phyloP scores from a whole-genome alignment of 768 basidiomycete species.

The Podaxis sp. region DNA sequence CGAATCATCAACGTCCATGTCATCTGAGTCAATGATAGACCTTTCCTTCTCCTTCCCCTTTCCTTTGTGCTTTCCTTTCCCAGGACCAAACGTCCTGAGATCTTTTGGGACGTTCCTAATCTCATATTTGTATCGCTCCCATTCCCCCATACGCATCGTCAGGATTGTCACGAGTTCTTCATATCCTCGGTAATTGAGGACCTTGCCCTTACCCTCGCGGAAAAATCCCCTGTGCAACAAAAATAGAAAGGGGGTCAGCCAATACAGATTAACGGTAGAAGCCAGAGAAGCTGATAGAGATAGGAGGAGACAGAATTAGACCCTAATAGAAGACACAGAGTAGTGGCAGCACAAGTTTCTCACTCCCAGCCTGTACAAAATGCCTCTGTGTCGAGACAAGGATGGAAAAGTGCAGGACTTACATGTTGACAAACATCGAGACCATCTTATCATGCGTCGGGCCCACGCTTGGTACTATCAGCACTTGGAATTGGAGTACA shows the following conservation, averaged over 20 bases:
- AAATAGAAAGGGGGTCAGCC: neutral
- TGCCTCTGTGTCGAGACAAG: neutral
- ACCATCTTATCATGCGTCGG: neutral
- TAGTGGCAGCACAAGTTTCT: neutral
- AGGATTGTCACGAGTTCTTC: neutral
- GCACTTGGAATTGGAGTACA: neutral
- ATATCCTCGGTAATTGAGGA: slow-evolving; percentile 1
- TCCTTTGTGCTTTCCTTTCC: slow-evolving; percentile 4
- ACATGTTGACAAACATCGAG: neutral
- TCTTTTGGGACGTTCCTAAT: neutral
- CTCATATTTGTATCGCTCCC: neutral
- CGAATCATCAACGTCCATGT: neutral
- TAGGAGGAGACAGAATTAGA: neutral
- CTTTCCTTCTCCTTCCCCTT: neutral
- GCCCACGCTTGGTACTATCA: neutral
- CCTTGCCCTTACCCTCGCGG: slow-evolving; percentile 1
- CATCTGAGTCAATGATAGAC: neutral
- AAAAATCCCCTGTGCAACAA: neutral
- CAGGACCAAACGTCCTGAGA: neutral
- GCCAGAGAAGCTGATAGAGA: neutral
- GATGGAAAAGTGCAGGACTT: neutral
- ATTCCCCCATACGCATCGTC: slow-evolving; percentile 2
- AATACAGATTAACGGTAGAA: neutral
- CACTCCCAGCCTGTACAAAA: neutral
- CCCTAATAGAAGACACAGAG: neutral